Conservation (phyloP, 2,329 filamentous ascomycete species). For the Dactylonectria estremocensis region DNA sequence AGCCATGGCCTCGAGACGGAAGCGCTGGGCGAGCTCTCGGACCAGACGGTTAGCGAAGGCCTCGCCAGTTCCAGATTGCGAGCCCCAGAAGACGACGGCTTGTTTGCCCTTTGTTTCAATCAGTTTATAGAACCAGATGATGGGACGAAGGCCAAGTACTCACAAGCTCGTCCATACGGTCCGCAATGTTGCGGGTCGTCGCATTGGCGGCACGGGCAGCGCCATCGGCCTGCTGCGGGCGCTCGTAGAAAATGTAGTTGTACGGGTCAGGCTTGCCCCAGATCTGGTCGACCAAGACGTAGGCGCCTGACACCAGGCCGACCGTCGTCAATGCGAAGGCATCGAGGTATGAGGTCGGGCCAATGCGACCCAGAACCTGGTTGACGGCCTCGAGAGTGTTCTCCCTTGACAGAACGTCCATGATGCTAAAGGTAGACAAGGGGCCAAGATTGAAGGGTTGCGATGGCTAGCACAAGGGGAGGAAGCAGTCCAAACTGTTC, state of each 20-base stretch:
- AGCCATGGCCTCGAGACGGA: slow-evolving; percentile 27
- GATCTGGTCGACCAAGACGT: slow-evolving; percentile 24
- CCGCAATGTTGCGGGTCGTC: slow-evolving; percentile 26
- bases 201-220: slow-evolving; percentile 15
- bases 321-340: slow-evolving; percentile 18
- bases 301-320: slow-evolving; percentile 23
- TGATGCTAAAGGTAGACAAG: not conserved
- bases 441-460: not conserved
- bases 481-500: not conserved
- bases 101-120: slow-evolving; percentile 15
- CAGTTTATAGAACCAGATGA: not conserved
- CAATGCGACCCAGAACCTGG: slow-evolving; percentile 25
- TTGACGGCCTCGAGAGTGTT: slow-evolving; percentile 21
- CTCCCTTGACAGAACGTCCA: slow-evolving; percentile 14
- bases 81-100: slow-evolving; percentile 31
- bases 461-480: not conserved
- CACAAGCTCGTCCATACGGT: slow-evolving; percentile 28
- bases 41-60: slow-evolving; percentile 25
- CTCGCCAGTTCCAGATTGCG: slow-evolving; percentile 31
- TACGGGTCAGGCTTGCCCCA: slow-evolving; percentile 28
- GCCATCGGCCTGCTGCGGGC: slow-evolving; percentile 21
- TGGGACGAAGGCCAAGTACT: not conserved
- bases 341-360: slow-evolving; percentile 23
- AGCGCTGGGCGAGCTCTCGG: slow-evolving; percentile 21
- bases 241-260: slow-evolving; percentile 31